Evolutionary conservation across 306 rosid species (phyloP), one percentile per base, ranked within the genome.

Genomic region (Arachis hypogaea): DNA sequence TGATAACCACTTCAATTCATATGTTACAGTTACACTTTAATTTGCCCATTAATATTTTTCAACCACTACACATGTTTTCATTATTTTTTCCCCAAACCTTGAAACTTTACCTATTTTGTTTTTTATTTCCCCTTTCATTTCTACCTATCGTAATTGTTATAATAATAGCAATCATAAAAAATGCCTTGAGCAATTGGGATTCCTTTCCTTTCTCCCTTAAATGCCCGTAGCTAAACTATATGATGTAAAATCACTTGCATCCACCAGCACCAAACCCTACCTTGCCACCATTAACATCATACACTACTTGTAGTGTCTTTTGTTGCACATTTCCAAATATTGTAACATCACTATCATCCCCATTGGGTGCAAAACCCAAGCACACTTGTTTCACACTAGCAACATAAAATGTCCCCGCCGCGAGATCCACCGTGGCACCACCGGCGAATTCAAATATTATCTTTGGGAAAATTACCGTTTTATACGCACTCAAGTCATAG

Each of bases 291-390:
- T 80, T 89, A 47, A 86, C 77, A 70, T 92, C 96, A 64, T 92
- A 90, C 1, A 88, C 86, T 62, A 92, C 92, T 44, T 85, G 73
- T 11, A 86, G 5, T 7, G 87, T 84, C 40, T 51, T 86, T 63
- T 92, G 98, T 43, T 92, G 98, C 41, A 86, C 89, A 71, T 90
- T 92, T 38, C 98, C 98, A 2, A 88, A 77, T 1, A 92, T 88
- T 1, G 87, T 61, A 9, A 82, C 5, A 11, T 71, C 78, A 0
- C 77, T 72, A 0, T 79, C 92, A 61, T 79, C 88, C 0, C 11
- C 18, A 22, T 90, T 92, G 0, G 81, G 63, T 0, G 98, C 91
- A 46, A 92, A 90, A 0, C 88, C 98, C 58, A 93, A 55, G 36
- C 98, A 93, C 12, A 59, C 89, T 51, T 89, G 92, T 5, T 69